Evolutionary conservation across 2,329 filamentous ascomycete species (phyloP), one percentile per base, ranked within the genome.

Genomic region (Chaetomiaceae sp.): DNA sequence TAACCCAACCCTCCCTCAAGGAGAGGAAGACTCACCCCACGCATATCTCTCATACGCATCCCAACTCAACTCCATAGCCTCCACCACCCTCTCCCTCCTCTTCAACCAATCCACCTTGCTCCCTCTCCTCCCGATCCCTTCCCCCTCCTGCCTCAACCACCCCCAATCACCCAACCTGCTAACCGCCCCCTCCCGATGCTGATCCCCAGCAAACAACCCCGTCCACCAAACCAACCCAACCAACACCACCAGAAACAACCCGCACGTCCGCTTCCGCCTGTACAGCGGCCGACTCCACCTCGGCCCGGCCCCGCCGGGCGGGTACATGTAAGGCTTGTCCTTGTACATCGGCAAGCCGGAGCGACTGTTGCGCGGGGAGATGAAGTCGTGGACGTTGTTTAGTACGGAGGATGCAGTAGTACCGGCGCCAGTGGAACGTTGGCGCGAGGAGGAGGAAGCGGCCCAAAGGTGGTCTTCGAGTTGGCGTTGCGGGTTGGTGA

Each of bases 31-130:
- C 85, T 63, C 81, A 90, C 90, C 94, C 94, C 94, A 99, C 25
- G 87, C 94, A 73, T 97, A 87, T 65, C 89, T 84, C 69, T 91
- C 87, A 70, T 99, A 99, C 7, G 88, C 87, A 67, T 91, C 87
- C 89, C 91, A 99, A 67, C 91, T 96, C 61, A 94, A 74, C 69
- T 87, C 81, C 70, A 99, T 97, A 17, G 89, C 91, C 67, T 96
- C 89, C 56, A 88, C 89, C 3, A 99, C 94, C 60, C 81, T 82
- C 61, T 95, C 83, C 64, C 88, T 82, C 66, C 92, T 81, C 61
- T 82, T 79, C 27, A 81, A 71, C 94, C 94, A 99, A 67, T 96
- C 81, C 2, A 83, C 76, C 22, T 69, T 71, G 34, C 65, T 63
- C 37, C 63, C 57, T 11, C 69, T 68, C 43, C 76, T 74, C 8